phyloP scores from a whole-genome alignment of 306 rosid species.

The Rosa chinensis region DNA sequence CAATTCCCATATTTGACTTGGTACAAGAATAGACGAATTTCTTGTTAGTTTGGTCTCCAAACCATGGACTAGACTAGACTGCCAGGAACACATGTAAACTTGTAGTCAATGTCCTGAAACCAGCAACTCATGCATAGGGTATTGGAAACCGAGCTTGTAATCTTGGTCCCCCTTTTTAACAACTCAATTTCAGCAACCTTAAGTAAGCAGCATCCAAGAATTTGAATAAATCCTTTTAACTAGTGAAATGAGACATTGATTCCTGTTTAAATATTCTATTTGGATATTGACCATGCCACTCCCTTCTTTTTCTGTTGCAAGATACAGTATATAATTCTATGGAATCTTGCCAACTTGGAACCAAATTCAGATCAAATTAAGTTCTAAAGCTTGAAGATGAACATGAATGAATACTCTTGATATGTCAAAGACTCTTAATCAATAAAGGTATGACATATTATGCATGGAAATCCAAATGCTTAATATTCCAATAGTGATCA shows the following conservation, averaged over 20 bases:
- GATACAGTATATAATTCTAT: background rate
- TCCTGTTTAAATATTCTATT: constrained; percentile 22
- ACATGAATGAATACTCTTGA: background rate
- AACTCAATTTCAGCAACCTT: background rate
- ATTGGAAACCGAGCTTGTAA: background rate
- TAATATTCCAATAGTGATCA: background rate
- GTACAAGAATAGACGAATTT: background rate
- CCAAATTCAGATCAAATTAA: background rate
- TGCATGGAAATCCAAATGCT: background rate
- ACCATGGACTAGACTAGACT: background rate
- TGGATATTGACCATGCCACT: background rate
- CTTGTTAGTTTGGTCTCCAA: background rate
- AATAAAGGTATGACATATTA: background rate
- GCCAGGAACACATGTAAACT: background rate
- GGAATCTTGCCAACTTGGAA: constrained; percentile 16
- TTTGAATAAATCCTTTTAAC: background rate
- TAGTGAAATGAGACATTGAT: constrained; percentile 6
- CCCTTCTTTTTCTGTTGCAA: background rate
- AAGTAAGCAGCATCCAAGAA: constrained; percentile 13
- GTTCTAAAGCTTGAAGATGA: background rate
- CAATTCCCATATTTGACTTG: too few relatives aligned
- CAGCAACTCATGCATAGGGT: background rate
- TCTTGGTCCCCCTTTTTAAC: background rate
- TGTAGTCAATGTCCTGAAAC: background rate
- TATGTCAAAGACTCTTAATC: background rate